Base-by-base conservation (phyloP, 2,329 filamentous ascomycete species). In the Elsinoe necatrix region DNA sequence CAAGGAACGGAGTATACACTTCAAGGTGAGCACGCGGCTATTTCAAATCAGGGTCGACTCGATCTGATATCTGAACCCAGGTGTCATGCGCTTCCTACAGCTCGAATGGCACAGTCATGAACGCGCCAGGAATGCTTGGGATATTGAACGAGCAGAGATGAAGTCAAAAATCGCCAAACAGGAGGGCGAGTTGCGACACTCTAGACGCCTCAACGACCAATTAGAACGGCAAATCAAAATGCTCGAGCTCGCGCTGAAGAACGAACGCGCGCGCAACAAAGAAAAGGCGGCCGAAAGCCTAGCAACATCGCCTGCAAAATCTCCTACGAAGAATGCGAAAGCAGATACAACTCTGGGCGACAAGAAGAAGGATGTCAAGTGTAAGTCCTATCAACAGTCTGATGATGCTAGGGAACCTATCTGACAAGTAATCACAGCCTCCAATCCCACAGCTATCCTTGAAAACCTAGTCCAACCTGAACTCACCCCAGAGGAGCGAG, bases 101-200 rank as follows among this genome's bases (percentile, higher is more conserved):
- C 93, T 93, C 48, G 92, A 98, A 81, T 98, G 93, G 93, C 93
- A 98, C 73, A 86, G 89, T 64, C 92, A 98, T 72, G 93, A 98
- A 74, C 87, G 93, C 73, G 93, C 96, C 69, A 84, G 93, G 66
- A 98, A 98, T 74, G 86, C 90, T 35, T 98, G 93, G 93, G 93
- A 98, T 73, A 98, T 98, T 69, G 93, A 98, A 73, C 86, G 90
- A 68, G 93, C 95, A 66, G 93, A 98, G 75, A 97, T 98, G 93
- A 95, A 95, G 77, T 90, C 89, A 63, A 85, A 95, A 67, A 96
- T 98, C 74, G 92, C 92, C 54, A 87, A 88, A 66, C 82, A 97
- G 62, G 93, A 98, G 73, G 93, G 93, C 56, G 89, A 95, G 63
- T 82, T 86, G 29, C 81, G 91, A 62, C 89, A 92, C 63, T 86